Conservation (phyloP, 2,329 filamentous ascomycete genomes). For the Hypoxylon sp. region DNA sequence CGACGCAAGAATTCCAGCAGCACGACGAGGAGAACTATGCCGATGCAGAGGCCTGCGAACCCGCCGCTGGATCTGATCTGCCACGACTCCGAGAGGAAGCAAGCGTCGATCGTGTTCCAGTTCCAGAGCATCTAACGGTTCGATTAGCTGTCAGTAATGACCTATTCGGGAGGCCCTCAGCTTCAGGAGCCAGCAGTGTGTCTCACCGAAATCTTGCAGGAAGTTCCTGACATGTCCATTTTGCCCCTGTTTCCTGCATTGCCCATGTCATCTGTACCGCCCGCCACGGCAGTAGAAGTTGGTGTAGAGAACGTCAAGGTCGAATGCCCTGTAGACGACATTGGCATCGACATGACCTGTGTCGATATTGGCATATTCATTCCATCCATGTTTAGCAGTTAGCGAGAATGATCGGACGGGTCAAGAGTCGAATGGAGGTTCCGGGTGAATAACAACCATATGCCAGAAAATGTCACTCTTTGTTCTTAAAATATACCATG, state of each 20-base stretch:
- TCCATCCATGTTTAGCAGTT: constrained; percentile 16
- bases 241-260: constrained; percentile 16
- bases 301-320: constrained; percentile 14
- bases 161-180: not conserved
- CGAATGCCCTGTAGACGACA: constrained; percentile 1
- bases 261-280: not conserved
- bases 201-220: constrained; percentile 40
- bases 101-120: constrained; percentile 75
- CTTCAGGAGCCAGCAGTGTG: not conserved
- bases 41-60: constrained; percentile 84
- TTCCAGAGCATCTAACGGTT: constrained; percentile 77
- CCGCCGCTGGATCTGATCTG: constrained; percentile 72
- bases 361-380: constrained; percentile 23
- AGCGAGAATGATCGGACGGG: not conserved
- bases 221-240: constrained; percentile 5
- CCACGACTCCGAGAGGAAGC: constrained; percentile 78
- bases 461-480: not conserved
- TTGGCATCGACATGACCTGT: not conserved
- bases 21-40: constrained; percentile 77
- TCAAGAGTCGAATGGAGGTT: not conserved
- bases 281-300: constrained; percentile 11
- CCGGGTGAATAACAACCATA: not conserved
- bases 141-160: not conserved
- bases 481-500: constrained; percentile 1
- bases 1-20: constrained; percentile 77